Evolutionary conservation across 2,329 filamentous ascomycete species (phyloP).

Genomic region (Epichloe bromicola): DNA sequence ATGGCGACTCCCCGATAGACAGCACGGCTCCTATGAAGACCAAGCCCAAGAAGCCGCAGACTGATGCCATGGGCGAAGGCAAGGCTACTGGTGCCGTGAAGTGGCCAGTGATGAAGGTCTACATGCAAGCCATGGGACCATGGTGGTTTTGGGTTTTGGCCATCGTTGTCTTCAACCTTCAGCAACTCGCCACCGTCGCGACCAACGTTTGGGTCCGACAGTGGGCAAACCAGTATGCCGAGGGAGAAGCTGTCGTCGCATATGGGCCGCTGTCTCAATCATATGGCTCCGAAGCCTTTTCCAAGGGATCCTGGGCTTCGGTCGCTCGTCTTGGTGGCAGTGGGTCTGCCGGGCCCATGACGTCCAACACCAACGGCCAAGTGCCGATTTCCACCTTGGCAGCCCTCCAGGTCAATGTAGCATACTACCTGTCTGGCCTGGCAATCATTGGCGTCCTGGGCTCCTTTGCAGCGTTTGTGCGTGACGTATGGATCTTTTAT

Average conservation of each 20-base stretch:
- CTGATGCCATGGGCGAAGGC: constrained; percentile 52
- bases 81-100: constrained; percentile 84
- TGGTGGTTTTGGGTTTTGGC: constrained; percentile 92
- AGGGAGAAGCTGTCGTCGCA: constrained; percentile 14
- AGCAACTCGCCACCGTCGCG: constrained; percentile 75
- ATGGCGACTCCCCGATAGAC: constrained; percentile 33
- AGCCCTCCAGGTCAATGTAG: constrained; percentile 55
- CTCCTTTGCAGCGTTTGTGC: constrained; percentile 65
- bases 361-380: constrained; percentile 7
- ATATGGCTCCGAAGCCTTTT: constrained; percentile 15
- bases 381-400: constrained; percentile 12
- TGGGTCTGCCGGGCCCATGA: constrained; percentile 12
- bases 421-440: constrained; percentile 76
- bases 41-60: constrained; percentile 33
- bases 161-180: constrained; percentile 58
- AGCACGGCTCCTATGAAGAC: constrained; percentile 34
- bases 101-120: constrained; percentile 72
- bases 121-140: constrained; percentile 81
- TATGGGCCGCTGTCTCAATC: constrained; percentile 11
- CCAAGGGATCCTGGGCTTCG: constrained; percentile 22
- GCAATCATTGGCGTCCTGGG: constrained; percentile 66
- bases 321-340: constrained; percentile 19
- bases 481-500: constrained; percentile 77
- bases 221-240: constrained; percentile 83
- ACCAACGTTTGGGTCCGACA: constrained; percentile 91